These are phyloP conservation scores for Ophiostoma perfectum DNA, from an alignment of 2,329 filamentous ascomycete genomes.

Conservation along the genomic window DNA sequence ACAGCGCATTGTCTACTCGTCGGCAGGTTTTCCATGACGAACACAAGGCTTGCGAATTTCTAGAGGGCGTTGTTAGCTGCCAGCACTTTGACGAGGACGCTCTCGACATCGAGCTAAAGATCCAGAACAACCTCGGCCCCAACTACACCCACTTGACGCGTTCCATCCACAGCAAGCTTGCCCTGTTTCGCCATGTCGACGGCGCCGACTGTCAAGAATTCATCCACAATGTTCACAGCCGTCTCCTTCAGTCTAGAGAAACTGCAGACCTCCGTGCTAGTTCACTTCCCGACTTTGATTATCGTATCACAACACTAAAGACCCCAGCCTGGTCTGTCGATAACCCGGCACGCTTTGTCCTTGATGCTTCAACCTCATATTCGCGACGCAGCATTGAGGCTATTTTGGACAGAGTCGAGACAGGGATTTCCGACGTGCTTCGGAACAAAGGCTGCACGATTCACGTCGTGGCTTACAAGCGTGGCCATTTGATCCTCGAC, in stretches of 20 bases:
- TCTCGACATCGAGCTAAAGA: constrained; percentile 42
- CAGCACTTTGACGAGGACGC: constrained; percentile 41
- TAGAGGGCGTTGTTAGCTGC: constrained; percentile 37
- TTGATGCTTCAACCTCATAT: constrained; percentile 40
- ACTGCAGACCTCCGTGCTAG: constrained; percentile 39
- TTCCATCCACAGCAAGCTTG: constrained; percentile 40
- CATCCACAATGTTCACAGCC: constrained; percentile 36
- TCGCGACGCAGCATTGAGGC: constrained; percentile 44
- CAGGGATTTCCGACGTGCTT: constrained; percentile 46
- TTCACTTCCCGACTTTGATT: constrained; percentile 44
- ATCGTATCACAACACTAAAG: constrained; percentile 44
- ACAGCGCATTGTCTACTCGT: constrained; percentile 38
- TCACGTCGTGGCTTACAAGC: constrained; percentile 46
- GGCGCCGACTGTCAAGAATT: constrained; percentile 43
- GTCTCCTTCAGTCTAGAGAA: constrained; percentile 38
- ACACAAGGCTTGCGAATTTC: constrained; percentile 35
- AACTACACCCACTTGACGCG: constrained; percentile 42
- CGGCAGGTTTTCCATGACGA: constrained; percentile 40
- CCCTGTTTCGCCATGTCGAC: constrained; percentile 42
- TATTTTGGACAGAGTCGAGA: constrained; percentile 47
- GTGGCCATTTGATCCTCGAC: constrained; percentile 49
- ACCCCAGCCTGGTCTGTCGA: constrained; percentile 43
- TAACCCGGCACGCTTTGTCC: constrained; percentile 42
- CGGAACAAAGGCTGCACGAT: constrained; percentile 44
- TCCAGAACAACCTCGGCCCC: constrained; percentile 48